Conservation (phyloP, 768 basidiomycete species). For the Ephemerocybe angulata region DNA sequence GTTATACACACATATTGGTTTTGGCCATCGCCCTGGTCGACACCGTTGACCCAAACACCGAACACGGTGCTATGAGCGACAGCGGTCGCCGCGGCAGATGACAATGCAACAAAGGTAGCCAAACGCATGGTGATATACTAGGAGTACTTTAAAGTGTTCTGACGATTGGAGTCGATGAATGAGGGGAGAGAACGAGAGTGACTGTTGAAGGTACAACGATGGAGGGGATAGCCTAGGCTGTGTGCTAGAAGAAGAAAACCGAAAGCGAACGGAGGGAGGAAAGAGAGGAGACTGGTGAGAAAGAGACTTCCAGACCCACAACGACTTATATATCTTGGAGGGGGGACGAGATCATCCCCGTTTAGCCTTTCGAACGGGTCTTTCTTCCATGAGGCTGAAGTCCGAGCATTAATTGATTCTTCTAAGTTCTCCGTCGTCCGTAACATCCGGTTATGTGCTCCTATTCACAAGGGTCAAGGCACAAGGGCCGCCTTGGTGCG, state of each 20-base stretch:
- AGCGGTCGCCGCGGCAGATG: conserved; percentile 19
- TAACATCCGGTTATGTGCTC: no score
- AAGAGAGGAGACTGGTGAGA: no score
- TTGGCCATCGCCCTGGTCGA: conserved; percentile 33
- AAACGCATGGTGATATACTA: conserved; percentile 20
- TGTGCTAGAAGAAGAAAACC: neutral
- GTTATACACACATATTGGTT: conserved; percentile 24
- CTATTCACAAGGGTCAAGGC: no score
- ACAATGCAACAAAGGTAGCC: conserved; percentile 15
- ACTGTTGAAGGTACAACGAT: conserved; percentile 5
- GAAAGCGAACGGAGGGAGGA: neutral
- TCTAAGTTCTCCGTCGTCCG: no score
- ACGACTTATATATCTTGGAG: no score
- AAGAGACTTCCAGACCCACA: no score
- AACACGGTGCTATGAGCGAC: conserved; percentile 33
- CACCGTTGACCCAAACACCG: conserved; percentile 35
- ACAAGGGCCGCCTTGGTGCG: no score
- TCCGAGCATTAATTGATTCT: no score
- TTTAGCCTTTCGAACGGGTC: no score
- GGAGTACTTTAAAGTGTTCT: neutral
- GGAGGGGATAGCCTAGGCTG: neutral
- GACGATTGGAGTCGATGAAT: neutral
- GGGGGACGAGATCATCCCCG: no score
- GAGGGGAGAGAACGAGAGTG: neutral
- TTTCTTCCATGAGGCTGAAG: no score